Base-by-base conservation (phyloP, 345 rosid genomes). In the Eucalyptus pauciflora region DNA sequence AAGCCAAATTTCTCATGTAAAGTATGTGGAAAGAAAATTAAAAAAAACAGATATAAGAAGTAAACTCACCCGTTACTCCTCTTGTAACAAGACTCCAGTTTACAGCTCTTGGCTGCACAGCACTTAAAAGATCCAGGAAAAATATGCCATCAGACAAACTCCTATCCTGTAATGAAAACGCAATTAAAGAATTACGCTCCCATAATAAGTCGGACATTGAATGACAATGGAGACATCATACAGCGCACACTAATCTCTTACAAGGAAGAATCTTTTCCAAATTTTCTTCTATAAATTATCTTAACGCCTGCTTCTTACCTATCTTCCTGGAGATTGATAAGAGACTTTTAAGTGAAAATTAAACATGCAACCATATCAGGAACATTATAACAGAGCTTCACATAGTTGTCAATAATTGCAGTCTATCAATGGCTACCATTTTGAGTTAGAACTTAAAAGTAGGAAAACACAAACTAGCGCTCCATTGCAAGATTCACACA, bases 31-130 rank as follows among this genome's bases (percentile, higher is more conserved):
- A 33, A 48, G 22, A 33, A 67, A 2, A 31, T 43, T 29, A 33
- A 50, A 86, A 33, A 37, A 50, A 86, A 17, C 50, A 45, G 45
- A 49, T 29, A 20, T 16, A 48, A 27, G 43, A 86, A 11, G 71
- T 37, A 46, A 37, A 41, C 81, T 86, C 94, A 97, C 99, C 98
- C 3, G 96, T 93, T 86, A 91, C 93, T 90, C 99, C 99, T 89
- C 95, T 96, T 64, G 98, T 98, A 45, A 97, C 99, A 50, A 98
- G 97, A 92, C 96, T 94, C 99, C 99, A 97, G 87, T 97, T 97
- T 17, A 98, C 99, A 29, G 95, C 92, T 94, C 96, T 95, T 85
- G 98, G 97, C 90, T 95, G 98, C 89, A 98, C 99, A 33, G 97
- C 95, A 87, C 99, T 95, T 5, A 98, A 95, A 89, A 98, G 93